A percentile compares a stretch with the other conserved stretches of the same genome.
Evolutionary conservation across 2,329 filamentous ascomycete species (phyloP).

Genomic region (Teratosphaeria epicoccoides): DNA sequence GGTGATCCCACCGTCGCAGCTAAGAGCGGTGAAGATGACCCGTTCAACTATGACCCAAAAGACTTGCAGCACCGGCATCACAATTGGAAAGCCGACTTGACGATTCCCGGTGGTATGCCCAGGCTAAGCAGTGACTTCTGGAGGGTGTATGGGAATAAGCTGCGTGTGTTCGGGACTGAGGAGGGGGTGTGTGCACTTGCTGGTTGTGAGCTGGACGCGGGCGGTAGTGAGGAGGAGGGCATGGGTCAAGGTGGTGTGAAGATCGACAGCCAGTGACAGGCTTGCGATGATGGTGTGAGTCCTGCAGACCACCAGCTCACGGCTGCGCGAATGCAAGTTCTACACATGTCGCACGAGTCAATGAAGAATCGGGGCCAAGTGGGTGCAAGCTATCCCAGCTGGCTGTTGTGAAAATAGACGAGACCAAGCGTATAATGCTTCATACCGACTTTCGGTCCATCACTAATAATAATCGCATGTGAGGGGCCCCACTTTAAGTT

Average conservation of each 20-base stretch:
- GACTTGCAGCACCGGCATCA: conserved; percentile 10
- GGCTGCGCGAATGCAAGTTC: too few relatives aligned
- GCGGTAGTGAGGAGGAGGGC: not conserved
- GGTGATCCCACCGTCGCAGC: conserved; percentile 19
- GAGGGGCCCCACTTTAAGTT: not conserved
- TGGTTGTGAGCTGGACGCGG: not conserved
- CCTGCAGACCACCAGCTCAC: too few relatives aligned
- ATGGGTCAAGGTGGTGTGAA: conserved; percentile 2
- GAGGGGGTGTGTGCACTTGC: conserved; percentile 37
- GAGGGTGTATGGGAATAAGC: conserved; percentile 47
- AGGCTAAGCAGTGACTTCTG: conserved; percentile 44
- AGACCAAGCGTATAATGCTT: not conserved
- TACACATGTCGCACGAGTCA: not conserved
- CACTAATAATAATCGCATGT: not conserved
- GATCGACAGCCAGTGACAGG: not conserved
- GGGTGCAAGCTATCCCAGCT: conserved; percentile 1
- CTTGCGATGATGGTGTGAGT: not conserved
- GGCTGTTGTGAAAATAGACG: not conserved
- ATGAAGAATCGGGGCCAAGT: not conserved
- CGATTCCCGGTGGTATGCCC: conserved; percentile 34
- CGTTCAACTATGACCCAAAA: conserved; percentile 17
- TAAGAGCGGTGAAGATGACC: conserved; percentile 12
- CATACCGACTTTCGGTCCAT: not conserved
- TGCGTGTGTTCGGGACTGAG: conserved; percentile 50
- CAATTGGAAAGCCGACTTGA: conserved; percentile 10